Evolutionary conservation across 306 rosid genomes (phyloP), one percentile per base, ranked within the genome.

Genomic region (Quercus robur): DNA sequence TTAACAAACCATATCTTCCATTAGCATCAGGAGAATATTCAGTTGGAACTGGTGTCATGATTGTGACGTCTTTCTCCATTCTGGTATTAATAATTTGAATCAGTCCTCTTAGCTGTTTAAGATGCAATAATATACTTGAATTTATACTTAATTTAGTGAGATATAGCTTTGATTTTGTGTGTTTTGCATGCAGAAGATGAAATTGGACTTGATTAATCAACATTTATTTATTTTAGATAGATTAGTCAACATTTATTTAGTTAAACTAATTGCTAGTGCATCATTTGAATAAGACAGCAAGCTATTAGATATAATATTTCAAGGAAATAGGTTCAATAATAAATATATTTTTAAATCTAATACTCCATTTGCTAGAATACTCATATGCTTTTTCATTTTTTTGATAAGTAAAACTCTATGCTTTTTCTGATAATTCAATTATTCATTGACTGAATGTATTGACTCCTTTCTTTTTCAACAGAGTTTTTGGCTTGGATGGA

Each of bases 1-100:
- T 95, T 78, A 95, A 95, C 91, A 95, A 95, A 88, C 97, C 97
- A 63, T 90, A 95, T 90, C 99, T 95, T 86, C 99, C 99, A 59
- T 82, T 95, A 83, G 99, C 98, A 81, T 95, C 99, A 1, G 99
- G 99, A 74, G 99, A 95, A 78, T 95, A 88, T 86, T 93, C 99
- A 80, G 64, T 87, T 81, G 79, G 77, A 83, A 90, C 91, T n/a
- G 98, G 99, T 82, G 83, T 80, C 70, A 55, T 72, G 62, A 90
- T 93, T 85, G 92, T 95, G 77, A 73, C 86, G 51, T 87, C 98
- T 21, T 91, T 88, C 80, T 80, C 88, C 49, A 33, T 94, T 89
- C 80, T 94, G 99, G 99, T 94, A 88, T 78, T 56, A 8, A 21
- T 70, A 33, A 51, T 51, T 64, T 49, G 75, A 73, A 69, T 81